Conservation (phyloP, 148 eudicot species). For the Vaccinium vitisidaea region DNA sequence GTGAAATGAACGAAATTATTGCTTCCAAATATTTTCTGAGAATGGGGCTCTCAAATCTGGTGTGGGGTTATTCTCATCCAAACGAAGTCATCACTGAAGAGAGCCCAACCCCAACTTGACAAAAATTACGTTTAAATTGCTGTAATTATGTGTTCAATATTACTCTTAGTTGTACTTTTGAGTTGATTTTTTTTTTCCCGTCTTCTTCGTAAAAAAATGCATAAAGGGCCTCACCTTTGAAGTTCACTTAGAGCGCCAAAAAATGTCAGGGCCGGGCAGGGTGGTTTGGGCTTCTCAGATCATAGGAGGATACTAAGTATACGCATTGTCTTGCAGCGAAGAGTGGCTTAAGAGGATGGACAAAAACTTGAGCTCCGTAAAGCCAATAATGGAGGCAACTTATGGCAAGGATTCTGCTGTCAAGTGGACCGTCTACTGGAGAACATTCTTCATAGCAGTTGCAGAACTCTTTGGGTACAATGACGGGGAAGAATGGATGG, state of each 20-base stretch:
- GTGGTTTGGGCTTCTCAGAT: neutral
- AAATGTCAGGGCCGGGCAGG: neutral
- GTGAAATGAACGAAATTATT: no score
- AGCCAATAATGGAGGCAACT: slow-evolving; percentile 87
- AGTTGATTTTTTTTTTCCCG: neutral
- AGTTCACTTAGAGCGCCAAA: neutral
- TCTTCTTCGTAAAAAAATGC: neutral
- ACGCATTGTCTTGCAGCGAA: slow-evolving; percentile 49
- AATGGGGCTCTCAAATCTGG: neutral
- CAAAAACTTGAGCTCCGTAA: slow-evolving; percentile 46
- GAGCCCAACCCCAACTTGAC: neutral
- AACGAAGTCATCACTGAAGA: no score
- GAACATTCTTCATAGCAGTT: slow-evolving; percentile 89
- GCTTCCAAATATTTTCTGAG: no score
- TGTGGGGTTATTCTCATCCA: neutral
- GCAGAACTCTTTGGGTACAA: slow-evolving; percentile 88
- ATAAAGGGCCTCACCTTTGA: neutral
- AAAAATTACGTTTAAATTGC: neutral
- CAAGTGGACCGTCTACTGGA: slow-evolving; percentile 92
- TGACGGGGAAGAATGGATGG: slow-evolving; percentile 99
- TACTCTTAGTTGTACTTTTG: neutral
- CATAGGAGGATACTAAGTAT: neutral
- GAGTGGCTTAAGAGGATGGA: slow-evolving; percentile 97
- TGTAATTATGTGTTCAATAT: neutral
- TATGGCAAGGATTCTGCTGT: slow-evolving; percentile 80